Evolutionary conservation across 1,139 yeast species (phyloP).

Genomic region (Suhomyces coccinellae): DNA sequence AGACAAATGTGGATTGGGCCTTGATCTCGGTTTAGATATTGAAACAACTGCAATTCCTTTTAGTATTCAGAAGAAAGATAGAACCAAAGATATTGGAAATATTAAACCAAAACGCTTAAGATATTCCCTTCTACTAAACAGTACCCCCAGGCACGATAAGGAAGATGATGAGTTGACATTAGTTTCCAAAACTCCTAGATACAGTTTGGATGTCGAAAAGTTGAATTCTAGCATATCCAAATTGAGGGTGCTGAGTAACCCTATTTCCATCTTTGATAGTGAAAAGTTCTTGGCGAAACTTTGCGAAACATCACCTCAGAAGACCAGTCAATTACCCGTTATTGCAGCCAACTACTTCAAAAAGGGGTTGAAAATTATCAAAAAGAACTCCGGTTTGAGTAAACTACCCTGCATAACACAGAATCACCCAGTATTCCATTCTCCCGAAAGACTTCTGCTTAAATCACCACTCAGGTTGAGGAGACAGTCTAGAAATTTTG

Average conservation of each 20-base stretch:
- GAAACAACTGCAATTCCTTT: slow-evolving; percentile 34
- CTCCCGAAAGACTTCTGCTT: slow-evolving; percentile 21
- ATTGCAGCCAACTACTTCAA: slow-evolving; percentile 26
- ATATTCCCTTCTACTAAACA: slow-evolving; percentile 7
- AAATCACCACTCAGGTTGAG: slow-evolving; percentile 4
- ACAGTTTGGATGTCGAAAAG: slow-evolving; percentile 10
- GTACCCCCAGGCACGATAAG: slow-evolving; percentile 13
- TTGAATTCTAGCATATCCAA: slow-evolving; percentile 9
- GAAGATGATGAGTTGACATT: slow-evolving; percentile 27
- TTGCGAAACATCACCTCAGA: slow-evolving; percentile 4
- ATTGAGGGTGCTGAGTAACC: slow-evolving; percentile 4
- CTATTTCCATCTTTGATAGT: slow-evolving; percentile 3
- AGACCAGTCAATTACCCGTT: slow-evolving; percentile 28
- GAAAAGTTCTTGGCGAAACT: slow-evolving; percentile 4
- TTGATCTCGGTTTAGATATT: slow-evolving; percentile 40
- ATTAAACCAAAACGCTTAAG: slow-evolving; percentile 3
- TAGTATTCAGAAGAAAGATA: slow-evolving; percentile 35
- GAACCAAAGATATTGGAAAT: slow-evolving; percentile 27
- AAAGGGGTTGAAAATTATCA: slow-evolving; percentile 26
- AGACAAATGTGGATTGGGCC: slow-evolving; percentile 27
- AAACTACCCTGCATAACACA: slow-evolving; percentile 36
- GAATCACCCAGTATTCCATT: slow-evolving; percentile 33
- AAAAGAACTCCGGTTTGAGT: slow-evolving; percentile 20
- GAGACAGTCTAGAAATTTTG: slow-evolving; percentile 3
- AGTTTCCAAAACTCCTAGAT: slow-evolving; percentile 20